Evolutionary conservation across 768 basidiomycete species (phyloP).

Genomic region (Glaciozyma antarctica): DNA sequence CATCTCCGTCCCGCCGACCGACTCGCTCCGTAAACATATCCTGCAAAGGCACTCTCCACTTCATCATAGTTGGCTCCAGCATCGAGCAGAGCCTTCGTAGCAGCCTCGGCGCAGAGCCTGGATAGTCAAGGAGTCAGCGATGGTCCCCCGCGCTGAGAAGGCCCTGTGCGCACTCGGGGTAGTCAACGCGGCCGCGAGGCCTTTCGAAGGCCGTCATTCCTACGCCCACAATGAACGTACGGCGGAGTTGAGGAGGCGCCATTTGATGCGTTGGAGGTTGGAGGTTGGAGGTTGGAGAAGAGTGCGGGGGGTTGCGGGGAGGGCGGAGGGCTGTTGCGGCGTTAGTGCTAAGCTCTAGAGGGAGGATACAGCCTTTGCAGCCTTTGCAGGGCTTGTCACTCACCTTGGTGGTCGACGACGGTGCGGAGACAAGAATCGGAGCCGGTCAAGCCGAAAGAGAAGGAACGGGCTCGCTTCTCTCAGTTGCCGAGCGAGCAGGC

Average conservation of each 20-base stretch:
- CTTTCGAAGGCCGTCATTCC: constrained; percentile 72
- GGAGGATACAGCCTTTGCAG: too few species aligned
- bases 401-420: too few species aligned
- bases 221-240: constrained; percentile 49
- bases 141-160: constrained; percentile 38
- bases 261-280: neutral
- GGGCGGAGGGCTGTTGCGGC: too few species aligned
- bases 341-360: too few species aligned
- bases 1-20: neutral
- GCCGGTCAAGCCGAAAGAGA: too few species aligned
- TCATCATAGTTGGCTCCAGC: constrained; percentile 78
- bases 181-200: constrained; percentile 47
- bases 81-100: constrained; percentile 76
- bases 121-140: constrained; percentile 44
- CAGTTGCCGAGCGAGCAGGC: too few species aligned
- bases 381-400: too few species aligned
- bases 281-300: too few species aligned
- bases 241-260: constrained; percentile 4
- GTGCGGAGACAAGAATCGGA: too few species aligned
- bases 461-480: too few species aligned
- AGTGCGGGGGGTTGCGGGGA: too few species aligned
- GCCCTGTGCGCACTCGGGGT: constrained; percentile 44
- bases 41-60: constrained; percentile 63
- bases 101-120: constrained; percentile 78
- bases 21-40: constrained; percentile 51